Base-by-base conservation (phyloP, 768 basidiomycete species). In the Kwoniella europaea region DNA sequence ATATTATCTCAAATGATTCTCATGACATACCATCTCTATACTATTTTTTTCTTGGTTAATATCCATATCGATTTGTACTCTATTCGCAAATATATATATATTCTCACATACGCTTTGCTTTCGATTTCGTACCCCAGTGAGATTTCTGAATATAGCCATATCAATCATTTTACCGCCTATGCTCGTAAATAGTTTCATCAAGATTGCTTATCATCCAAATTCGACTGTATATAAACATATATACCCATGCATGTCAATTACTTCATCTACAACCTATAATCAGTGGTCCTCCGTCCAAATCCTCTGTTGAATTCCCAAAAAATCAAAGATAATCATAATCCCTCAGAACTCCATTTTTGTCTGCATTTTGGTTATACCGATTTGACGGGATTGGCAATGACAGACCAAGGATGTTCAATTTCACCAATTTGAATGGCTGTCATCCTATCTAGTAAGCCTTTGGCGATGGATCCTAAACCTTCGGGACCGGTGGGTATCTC, bases 401-500 rank as follows among this genome's bases (percentile, higher is more conserved):
- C 88, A 62, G 88, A 87, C 92, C 92, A 93, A 13, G 85, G 87
- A 67, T 89, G 85, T 77, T 88, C 91, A 62, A 88, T 86, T 76
- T 85, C 85, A 2, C 92, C 92, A 71, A 89, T 89, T 84, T 93
- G 92, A 54, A 93, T 89, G 55, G 87, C 92, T 41, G 90, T 86
- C n/a, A 97, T 86, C 74, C 90, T 88, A 63, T 87, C 87, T 84
- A 90, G 88, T 50, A 96, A 86, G 18, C 88, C 89, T 15, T 88
- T 86, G 12, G 91, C 91, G 15, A 97, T 86, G 0, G 90, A 89
- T 0, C 93, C 93, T 89, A 94, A 89, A 0, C 92, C 93, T 71
- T 89, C 90, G 66, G 85, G 84, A 18, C 89, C 88, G 12, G 87
- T 88, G 0, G 90, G 91, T 50, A 93, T 86, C 35, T 82, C 61